Base-by-base conservation (phyloP, 345 rosid genomes). In the Iberis pinnata region DNA sequence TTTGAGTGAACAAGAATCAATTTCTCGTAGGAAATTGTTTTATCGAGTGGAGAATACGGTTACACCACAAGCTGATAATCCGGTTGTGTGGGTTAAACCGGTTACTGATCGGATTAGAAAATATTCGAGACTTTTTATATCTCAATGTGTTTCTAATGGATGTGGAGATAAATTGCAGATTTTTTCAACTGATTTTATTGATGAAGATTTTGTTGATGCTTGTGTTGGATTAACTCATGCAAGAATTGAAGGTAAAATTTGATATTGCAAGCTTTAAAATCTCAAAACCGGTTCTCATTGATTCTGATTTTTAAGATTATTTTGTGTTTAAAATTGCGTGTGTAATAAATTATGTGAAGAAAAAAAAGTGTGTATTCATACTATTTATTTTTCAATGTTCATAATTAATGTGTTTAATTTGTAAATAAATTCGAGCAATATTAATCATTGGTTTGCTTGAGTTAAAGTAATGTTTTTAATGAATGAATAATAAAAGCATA, bases 11-110 rank as follows among this genome's bases (percentile, higher is more conserved):
- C 89, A 83, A 53, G 52, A 56, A 2, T 73, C 83, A 0, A 62
- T 74, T 19, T 50, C 73, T 5, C 62, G 71, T 1, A 72, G 92
- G 67, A 70, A 68, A n/a, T 79, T 50, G 63, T 85, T 85, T 53
- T 85, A 85, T 67, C 67, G 92, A 40, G 87, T 85, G 36, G 97
- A 82, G 69, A 85, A 85, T 45, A 85, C 92, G 0, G 82, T 63
- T 1, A 79, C 95, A 3, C 85, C 89, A 0, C 75, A 83, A 49
- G 57, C 85, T 0, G 92, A 85, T 69, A 82, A 80, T 48, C 84
- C 78, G 9, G 40, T 80, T 3, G 7, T 88, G 60, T 80, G 84
- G 55, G 95, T 88, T 15, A 76, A 29, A 42, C 88, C 92, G 0
- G 88, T 85, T 33, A 78, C 95, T 0, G 40, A 66, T 0, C 29